Evolutionary conservation across 768 basidiomycete species (phyloP).

Genomic region (Gyrodon lividus): DNA sequence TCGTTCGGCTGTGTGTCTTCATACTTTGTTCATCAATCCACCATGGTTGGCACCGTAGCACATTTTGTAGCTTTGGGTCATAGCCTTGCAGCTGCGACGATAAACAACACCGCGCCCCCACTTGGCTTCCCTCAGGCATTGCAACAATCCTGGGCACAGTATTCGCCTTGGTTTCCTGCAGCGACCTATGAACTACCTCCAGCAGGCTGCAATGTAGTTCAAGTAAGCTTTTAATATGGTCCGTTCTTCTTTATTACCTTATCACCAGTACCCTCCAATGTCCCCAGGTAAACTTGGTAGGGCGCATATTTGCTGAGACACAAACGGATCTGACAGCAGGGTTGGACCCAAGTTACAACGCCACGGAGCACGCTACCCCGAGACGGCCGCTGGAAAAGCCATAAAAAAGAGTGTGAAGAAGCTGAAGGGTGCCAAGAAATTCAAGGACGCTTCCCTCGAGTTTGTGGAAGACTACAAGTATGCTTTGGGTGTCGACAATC

Average conservation of each 20-base stretch:
- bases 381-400: constrained; percentile 37
- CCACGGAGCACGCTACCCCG: constrained; percentile 77
- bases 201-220: constrained; percentile 46
- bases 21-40: background rate
- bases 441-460: constrained; percentile 41
- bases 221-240: constrained; percentile 36
- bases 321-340: background rate
- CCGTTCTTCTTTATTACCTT: background rate
- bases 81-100: background rate
- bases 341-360: constrained; percentile 56
- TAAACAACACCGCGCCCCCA: constrained; percentile 5
- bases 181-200: constrained; percentile 45
- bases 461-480: constrained; percentile 61
- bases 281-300: constrained; percentile 19
- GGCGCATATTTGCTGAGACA: background rate
- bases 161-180: constrained; percentile 55
- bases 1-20: background rate
- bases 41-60: background rate
- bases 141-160: constrained; percentile 49
- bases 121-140: constrained; percentile 11
- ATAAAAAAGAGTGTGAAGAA: constrained; percentile 52
- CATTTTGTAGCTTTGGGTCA: background rate
- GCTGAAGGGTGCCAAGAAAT: constrained; percentile 45
- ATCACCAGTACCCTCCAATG: background rate
- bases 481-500: constrained; percentile 50